Percentiles rank a stretch among this genome's conserved stretches.
Conservation (phyloP, 805 yeast species). For the Cyberlindnera petersonii region DNA sequence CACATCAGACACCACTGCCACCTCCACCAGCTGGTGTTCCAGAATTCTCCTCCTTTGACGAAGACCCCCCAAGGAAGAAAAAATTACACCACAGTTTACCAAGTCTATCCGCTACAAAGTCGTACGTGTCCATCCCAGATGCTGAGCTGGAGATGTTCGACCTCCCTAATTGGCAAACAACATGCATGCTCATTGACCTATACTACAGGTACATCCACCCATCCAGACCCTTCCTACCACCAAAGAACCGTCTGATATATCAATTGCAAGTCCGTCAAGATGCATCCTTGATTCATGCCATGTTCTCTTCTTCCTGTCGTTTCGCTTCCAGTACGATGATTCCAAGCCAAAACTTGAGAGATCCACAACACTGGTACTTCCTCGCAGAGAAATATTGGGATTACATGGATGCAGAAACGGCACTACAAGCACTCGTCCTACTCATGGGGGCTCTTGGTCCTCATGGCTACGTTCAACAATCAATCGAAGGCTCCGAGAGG, state of each 20-base stretch:
- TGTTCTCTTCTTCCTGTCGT: slow-evolving; percentile 33
- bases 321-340: slow-evolving; percentile 30
- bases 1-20: slow-evolving; percentile 7
- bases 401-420: slow-evolving; percentile 25
- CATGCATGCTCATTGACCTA: slow-evolving; percentile 33
- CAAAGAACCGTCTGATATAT: slow-evolving; percentile 30
- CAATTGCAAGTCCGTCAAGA: slow-evolving; percentile 31
- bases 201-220: slow-evolving; percentile 41
- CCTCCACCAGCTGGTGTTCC: slow-evolving; percentile 6
- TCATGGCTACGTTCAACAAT: slow-evolving; percentile 27
- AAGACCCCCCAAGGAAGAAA: slow-evolving; percentile 7
- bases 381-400: slow-evolving; percentile 33
- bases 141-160: slow-evolving; percentile 31
- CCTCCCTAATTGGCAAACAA: slow-evolving; percentile 35
- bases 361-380: slow-evolving; percentile 36
- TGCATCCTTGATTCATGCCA: slow-evolving; percentile 31
- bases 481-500: slow-evolving; percentile 29
- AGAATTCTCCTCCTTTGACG: slow-evolving; percentile 9
- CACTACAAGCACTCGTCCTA: slow-evolving; percentile 29
- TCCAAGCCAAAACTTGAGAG: slow-evolving; percentile 27
- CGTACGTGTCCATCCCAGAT: slow-evolving; percentile 26
- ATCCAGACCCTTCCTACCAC: slow-evolving; percentile 35
- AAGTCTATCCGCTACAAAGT: slow-evolving; percentile 8
- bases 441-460: slow-evolving; percentile 30
- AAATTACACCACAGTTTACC: slow-evolving; percentile 9